Evolutionary conservation across 805 yeast species (phyloP).

Genomic region (Candida dendrica): DNA sequence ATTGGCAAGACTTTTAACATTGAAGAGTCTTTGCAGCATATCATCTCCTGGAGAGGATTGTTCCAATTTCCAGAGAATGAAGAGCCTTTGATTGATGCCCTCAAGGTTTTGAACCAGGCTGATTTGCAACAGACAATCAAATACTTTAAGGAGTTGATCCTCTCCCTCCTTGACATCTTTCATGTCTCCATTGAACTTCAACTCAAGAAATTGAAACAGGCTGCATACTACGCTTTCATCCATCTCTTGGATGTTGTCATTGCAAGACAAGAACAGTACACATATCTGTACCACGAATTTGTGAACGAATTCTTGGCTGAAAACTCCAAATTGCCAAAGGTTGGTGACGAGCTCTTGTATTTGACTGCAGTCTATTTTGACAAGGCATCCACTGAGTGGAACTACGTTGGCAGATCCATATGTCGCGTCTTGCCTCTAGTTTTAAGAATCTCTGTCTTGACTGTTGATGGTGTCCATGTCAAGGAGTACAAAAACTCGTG

Average conservation of each 20-base stretch:
- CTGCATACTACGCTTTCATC: slow-evolving; percentile 49
- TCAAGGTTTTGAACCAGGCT: slow-evolving; percentile 45
- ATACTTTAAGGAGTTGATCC: slow-evolving; percentile 51
- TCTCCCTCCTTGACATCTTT: slow-evolving; percentile 30
- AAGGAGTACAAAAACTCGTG: slow-evolving; percentile 22
- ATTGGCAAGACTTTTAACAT: slow-evolving; percentile 62
- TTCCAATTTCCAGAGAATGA: slow-evolving; percentile 30
- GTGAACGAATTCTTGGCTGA: slow-evolving; percentile 22
- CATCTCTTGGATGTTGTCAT: slow-evolving; percentile 55
- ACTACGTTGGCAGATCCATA: slow-evolving; percentile 52
- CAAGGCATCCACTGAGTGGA: slow-evolving; percentile 51
- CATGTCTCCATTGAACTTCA: slow-evolving; percentile 14
- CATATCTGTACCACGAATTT: slow-evolving; percentile 48
- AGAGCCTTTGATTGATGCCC: slow-evolving; percentile 36
- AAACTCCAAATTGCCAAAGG: slow-evolving; percentile 30
- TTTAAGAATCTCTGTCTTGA: slow-evolving; percentile 32
- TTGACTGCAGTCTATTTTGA: slow-evolving; percentile 40
- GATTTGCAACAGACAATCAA: slow-evolving; percentile 49
- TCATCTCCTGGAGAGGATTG: slow-evolving; percentile 46
- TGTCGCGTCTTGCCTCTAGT: slow-evolving; percentile 53
- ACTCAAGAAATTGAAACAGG: slow-evolving; percentile 21
- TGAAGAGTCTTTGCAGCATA: slow-evolving; percentile 44
- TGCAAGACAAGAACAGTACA: slow-evolving; percentile 60
- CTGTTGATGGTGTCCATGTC: slow-evolving; percentile 14
- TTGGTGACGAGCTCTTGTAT: slow-evolving; percentile 45